phyloP scores from a whole-genome alignment of 176 grass and related monocot genomes.

The Musa troglodytarum region DNA sequence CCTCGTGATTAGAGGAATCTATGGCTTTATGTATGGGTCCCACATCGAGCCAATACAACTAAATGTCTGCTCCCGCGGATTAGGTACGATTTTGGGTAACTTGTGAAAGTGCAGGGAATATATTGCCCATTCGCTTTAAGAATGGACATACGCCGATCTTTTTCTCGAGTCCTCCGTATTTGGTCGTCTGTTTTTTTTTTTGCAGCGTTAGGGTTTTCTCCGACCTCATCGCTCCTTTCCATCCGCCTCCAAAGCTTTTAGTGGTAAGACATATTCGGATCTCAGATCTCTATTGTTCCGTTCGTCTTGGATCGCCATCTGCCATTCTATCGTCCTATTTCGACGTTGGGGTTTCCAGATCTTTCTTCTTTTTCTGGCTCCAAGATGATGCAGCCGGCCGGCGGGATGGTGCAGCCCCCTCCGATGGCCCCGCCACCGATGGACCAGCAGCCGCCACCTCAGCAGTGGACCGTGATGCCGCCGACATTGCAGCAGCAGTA shows the following conservation, averaged over 20 bases:
- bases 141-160: no score
- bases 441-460: slow-evolving; percentile 14
- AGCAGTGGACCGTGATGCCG: slow-evolving; percentile 15
- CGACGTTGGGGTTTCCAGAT: not conserved
- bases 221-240: not conserved
- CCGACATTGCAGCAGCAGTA: slow-evolving; percentile 6
- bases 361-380: not conserved
- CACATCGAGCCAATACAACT: no score
- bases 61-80: no score
- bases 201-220: not conserved
- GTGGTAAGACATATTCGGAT: not conserved
- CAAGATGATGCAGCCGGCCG: slow-evolving; percentile 22
- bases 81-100: no score
- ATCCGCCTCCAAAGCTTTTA: not conserved
- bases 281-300: not conserved
- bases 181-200: not conserved
- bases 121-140: no score
- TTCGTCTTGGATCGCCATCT: not conserved
- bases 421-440: not conserved
- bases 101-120: no score
- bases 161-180: not conserved
- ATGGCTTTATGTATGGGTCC: no score
- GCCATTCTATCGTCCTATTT: not conserved
- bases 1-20: no score
- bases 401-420: slow-evolving; percentile 9